Conservation (phyloP, 306 rosid species). For the Hippophae rhamnoides region DNA sequence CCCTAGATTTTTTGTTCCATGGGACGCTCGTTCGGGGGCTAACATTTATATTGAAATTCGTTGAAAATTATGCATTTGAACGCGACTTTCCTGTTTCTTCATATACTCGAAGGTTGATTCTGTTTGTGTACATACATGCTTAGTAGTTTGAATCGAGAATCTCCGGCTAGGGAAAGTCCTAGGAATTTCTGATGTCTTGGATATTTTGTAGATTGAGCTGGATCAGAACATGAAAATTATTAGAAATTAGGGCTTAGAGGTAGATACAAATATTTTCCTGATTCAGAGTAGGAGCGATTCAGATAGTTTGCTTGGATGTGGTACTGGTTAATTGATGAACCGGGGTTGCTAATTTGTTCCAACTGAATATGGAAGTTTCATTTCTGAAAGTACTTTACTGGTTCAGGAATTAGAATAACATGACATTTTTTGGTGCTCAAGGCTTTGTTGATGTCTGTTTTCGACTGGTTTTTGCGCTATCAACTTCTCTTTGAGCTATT, state of each 20-base stretch:
- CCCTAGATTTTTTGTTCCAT: slow-evolving; percentile 26
- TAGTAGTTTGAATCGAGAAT: slow-evolving; percentile 11
- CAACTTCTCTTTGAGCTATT: slow-evolving; percentile 18
- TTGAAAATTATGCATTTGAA: background rate
- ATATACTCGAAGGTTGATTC: slow-evolving; percentile 25
- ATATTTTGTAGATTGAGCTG: slow-evolving; percentile 36
- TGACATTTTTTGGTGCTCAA: slow-evolving; percentile 8
- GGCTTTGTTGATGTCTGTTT: slow-evolving; percentile 3
- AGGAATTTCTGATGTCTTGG: slow-evolving; percentile 15
- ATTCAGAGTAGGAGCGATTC: slow-evolving; percentile 17
- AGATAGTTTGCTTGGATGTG: slow-evolving; percentile 17
- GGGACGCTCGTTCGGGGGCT: slow-evolving; percentile 20
- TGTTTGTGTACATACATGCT: slow-evolving; percentile 20
- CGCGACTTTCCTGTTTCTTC: slow-evolving; percentile 11
- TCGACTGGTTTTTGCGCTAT: background rate
- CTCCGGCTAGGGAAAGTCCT: slow-evolving; percentile 18
- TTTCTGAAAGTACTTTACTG: slow-evolving; percentile 8
- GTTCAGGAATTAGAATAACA: slow-evolving; percentile 16
- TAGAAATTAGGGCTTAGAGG: slow-evolving; percentile 18
- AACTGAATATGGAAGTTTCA: slow-evolving; percentile 11
- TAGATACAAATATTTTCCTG: slow-evolving; percentile 10
- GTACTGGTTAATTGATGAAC: slow-evolving; percentile 16
- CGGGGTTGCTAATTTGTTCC: slow-evolving; percentile 15
- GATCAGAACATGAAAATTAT: slow-evolving; percentile 38
- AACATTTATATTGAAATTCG: slow-evolving; percentile 14